Evolutionary conservation across 306 rosid species (phyloP).

Genomic region (Lagenaria siceraria): DNA sequence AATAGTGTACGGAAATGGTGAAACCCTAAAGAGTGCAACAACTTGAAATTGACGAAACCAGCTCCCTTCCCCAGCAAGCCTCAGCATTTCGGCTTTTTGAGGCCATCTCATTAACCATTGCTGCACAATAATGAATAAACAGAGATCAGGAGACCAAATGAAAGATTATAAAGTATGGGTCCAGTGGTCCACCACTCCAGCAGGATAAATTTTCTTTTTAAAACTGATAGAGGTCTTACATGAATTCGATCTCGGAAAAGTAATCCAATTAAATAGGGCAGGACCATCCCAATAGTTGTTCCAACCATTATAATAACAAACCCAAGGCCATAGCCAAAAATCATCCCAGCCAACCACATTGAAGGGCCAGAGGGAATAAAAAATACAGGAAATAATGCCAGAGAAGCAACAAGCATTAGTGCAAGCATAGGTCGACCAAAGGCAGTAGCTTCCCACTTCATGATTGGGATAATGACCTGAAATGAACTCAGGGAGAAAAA

Average conservation of each 20-base stretch:
- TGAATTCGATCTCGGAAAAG: constrained; percentile 78
- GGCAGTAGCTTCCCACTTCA: constrained; percentile 98
- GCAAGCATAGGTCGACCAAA: constrained; percentile 97
- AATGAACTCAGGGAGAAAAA: not conserved
- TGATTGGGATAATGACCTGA: constrained; percentile 68
- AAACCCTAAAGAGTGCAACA: constrained; percentile 80
- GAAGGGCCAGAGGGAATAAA: constrained; percentile 95
- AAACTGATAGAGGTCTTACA: constrained; percentile 33
- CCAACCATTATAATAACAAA: constrained; percentile 90
- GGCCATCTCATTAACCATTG: constrained; percentile 95
- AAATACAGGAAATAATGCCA: constrained; percentile 78
- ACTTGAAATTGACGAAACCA: constrained; percentile 87
- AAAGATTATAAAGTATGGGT: not conserved
- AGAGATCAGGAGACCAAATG: constrained; percentile 4
- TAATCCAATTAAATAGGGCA: constrained; percentile 81
- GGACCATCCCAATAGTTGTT: constrained; percentile 94
- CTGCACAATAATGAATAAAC: constrained; percentile 28
- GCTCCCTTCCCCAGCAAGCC: constrained; percentile 92
- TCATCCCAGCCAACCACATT: constrained; percentile 99
- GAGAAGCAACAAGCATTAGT: constrained; percentile 68
- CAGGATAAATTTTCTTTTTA: not conserved
- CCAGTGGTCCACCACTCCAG: not conserved
- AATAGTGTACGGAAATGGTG: constrained; percentile 96
- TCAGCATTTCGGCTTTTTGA: constrained; percentile 67
- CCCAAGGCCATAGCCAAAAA: constrained; percentile 92